Base-by-base conservation (phyloP, 2,329 filamentous ascomycete genomes). In the Byssochlamys sp. region DNA sequence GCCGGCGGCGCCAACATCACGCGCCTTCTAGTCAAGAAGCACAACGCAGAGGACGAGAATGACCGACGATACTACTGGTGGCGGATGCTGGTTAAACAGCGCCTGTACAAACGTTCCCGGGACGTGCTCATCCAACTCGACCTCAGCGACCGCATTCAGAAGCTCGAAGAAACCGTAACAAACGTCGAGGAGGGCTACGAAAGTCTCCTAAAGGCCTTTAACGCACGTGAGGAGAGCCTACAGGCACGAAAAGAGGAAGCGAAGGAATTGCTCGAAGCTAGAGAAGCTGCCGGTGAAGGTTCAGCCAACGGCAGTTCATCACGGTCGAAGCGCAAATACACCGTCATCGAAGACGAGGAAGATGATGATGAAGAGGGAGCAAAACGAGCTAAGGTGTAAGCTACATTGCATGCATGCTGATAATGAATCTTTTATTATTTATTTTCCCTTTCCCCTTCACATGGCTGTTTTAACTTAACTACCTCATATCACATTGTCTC, bases 31-130 rank as follows among this genome's bases (percentile, higher is more conserved):
- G 76, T 77, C 55, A 76, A 76, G 60, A 76, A 77, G 56, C 70
- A 70, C 28, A 71, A 72, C 26, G 68, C 78, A 0, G 73, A 75
- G 2, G 78, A 85, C 59, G 75, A 77, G 50, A 75, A 82, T 60
- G 84, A 87, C 63, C 73, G 80, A 11, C 75, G 77, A 31, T 87
- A 84, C 70, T 86, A 84, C 69, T 85, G 84, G 73, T 87, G 84
- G 84, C 78, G 84, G 4, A 72, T 86, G 63, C 77, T 85, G 29
- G 77, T 82, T 35, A 87, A 87, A 68, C 80, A 85, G 62, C 77
- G 84, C 19, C 77, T 87, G 14, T 85, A 81, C 69, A 78, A 81
- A 61, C 80, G 81, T 62, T 84, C 85, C 59, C 76, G 77, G 33
- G 84, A 87, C 65, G 69, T 79, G 35, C 72, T 87, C 24, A 76